Evolutionary conservation across 306 rosid genomes (phyloP).

Genomic region (Vigna trinervia): DNA sequence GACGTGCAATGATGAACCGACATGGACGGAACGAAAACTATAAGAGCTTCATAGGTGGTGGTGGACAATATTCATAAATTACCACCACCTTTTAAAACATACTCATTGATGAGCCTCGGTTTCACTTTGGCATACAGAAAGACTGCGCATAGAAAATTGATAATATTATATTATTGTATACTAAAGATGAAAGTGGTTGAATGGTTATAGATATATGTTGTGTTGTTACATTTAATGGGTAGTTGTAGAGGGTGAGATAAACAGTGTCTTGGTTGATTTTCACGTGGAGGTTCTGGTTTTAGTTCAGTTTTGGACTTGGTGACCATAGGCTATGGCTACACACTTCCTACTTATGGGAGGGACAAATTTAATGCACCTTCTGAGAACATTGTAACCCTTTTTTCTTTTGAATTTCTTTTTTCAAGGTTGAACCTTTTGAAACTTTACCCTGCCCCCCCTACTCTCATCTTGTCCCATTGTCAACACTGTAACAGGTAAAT

Average conservation of each 20-base stretch:
- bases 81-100: background rate
- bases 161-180: too few relatives aligned
- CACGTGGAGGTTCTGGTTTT: too few relatives aligned
- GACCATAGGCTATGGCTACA: background rate
- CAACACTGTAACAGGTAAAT: slow-evolving; percentile 23
- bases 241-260: too few relatives aligned
- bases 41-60: too few relatives aligned
- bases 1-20: background rate
- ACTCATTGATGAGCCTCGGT: background rate
- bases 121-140: background rate
- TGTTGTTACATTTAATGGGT: too few relatives aligned
- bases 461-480: background rate
- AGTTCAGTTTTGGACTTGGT: slow-evolving; percentile 37
- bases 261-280: too few relatives aligned
- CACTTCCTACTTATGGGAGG: slow-evolving; percentile 48
- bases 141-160: too few relatives aligned
- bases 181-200: too few relatives aligned
- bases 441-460: slow-evolving; percentile 4
- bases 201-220: too few relatives aligned
- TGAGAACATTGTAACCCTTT: background rate
- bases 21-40: background rate
- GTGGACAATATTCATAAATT: background rate
- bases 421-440: background rate
- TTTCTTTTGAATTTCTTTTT: background rate
- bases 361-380: slow-evolving; percentile 65